These are phyloP conservation scores for Rhynchospora pubera DNA, from an alignment of 176 grass and related monocot species.

Conservation along the genomic window DNA sequence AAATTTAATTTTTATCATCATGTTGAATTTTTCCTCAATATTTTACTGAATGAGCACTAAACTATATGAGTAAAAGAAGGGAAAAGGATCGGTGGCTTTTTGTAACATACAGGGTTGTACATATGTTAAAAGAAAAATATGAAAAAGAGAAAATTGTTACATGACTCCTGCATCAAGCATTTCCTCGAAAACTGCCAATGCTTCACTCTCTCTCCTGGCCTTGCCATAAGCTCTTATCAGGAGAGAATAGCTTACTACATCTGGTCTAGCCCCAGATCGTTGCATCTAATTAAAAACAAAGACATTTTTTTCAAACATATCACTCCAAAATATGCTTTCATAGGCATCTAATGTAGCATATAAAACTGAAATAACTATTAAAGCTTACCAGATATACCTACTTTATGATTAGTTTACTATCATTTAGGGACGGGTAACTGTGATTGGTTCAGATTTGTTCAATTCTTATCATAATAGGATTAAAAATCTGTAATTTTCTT, in stretches of 20 bases:
- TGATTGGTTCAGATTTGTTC: not conserved
- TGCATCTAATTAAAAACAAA: conserved; percentile 61
- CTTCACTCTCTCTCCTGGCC: conserved; percentile 90
- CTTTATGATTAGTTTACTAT: not conserved
- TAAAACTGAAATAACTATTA: no score
- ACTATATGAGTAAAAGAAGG: not conserved
- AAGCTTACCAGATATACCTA: not conserved
- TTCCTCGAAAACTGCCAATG: conserved; percentile 90
- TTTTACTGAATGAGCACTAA: not conserved
- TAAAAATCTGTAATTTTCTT: not conserved
- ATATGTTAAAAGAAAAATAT: not conserved
- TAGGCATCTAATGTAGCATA: not conserved
- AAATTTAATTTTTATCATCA: not conserved
- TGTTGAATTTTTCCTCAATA: not conserved
- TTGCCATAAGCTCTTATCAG: conserved; percentile 97
- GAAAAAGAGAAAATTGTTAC: conserved; percentile 35
- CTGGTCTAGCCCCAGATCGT: conserved; percentile 70
- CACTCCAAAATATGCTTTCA: not conserved
- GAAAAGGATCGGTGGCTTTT: not conserved
- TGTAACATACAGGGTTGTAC: not conserved
- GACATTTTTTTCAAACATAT: not conserved
- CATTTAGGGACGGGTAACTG: not conserved
- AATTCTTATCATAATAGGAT: not conserved
- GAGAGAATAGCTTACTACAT: conserved; percentile 93
- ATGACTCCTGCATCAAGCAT: conserved; percentile 99